These are phyloP conservation scores for Ophiocordyceps camponoti-floridani DNA, from an alignment of 2,329 filamentous ascomycete species.

Conservation along the genomic window DNA sequence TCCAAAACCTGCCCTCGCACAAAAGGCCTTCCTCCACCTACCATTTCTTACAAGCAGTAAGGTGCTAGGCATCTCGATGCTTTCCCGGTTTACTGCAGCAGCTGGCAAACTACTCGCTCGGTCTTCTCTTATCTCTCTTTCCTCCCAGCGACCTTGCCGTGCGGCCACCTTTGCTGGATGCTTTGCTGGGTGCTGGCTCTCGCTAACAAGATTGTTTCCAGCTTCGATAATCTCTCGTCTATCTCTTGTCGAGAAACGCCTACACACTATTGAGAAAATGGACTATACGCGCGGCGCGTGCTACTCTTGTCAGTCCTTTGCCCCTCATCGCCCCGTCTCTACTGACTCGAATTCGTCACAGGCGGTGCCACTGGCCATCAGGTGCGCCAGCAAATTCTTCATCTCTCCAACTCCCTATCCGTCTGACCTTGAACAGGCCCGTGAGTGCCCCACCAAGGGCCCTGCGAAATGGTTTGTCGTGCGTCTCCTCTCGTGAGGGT, in stretches of 20 bases:
- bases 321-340: not conserved
- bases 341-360: constrained; percentile 12
- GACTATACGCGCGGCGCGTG: constrained; percentile 28
- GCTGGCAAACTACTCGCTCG: not conserved
- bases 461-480: constrained; percentile 58
- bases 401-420: not conserved
- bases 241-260: too few relatives aligned
- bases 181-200: not conserved
- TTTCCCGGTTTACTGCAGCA: not conserved
- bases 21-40: not conserved
- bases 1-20: not conserved
- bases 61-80: not conserved
- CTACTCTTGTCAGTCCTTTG: constrained; percentile 27
- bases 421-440: constrained; percentile 36
- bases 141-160: not conserved
- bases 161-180: not conserved
- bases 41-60: not conserved
- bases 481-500: not conserved
- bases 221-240: not conserved
- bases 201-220: not conserved
- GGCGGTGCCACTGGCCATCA: constrained; percentile 59
- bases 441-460: constrained; percentile 73
- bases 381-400: constrained; percentile 29
- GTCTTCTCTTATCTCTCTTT: not conserved
- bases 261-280: constrained; percentile 12